A percentile compares a stretch with the other conserved stretches of the same genome.
These are phyloP conservation scores for Guadua angustifolia DNA, from an alignment of 176 grass and related monocot species.

Conservation along the genomic window DNA sequence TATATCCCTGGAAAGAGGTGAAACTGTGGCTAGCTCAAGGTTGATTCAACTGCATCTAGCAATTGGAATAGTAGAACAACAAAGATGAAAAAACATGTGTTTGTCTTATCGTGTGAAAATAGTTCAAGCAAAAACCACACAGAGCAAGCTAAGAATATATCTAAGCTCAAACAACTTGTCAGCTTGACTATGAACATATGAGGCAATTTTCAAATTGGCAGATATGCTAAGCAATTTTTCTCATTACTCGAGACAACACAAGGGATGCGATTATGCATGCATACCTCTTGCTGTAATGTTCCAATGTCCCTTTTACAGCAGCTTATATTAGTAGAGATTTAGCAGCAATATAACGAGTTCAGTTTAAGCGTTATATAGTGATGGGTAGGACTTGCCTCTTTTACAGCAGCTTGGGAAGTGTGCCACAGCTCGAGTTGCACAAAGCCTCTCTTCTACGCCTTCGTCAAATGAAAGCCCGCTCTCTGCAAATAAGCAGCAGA, in stretches of 20 bases:
- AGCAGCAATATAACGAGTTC: neutral
- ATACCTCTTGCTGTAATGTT: slow-evolving; percentile 81
- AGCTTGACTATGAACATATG: slow-evolving; percentile 18
- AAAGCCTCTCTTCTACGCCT: slow-evolving; percentile 75
- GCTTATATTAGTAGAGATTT: too few species aligned
- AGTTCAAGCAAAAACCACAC: neutral
- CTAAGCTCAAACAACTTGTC: too few species aligned
- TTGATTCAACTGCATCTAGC: too few species aligned
- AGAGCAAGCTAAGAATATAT: too few species aligned
- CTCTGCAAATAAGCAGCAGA: slow-evolving; percentile 65
- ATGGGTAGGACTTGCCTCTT: slow-evolving; percentile 65
- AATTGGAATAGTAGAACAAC: too few species aligned
- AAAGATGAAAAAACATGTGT: too few species aligned
- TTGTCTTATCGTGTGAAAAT: too few species aligned
- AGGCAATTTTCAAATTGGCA: slow-evolving; percentile 8
- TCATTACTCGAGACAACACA: neutral
- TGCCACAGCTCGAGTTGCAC: slow-evolving; percentile 83
- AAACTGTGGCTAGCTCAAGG: too few species aligned
- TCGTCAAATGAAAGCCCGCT: slow-evolving; percentile 67
- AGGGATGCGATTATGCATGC: slow-evolving; percentile 5
- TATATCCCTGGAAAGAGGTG: too few species aligned
- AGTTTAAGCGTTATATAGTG: neutral
- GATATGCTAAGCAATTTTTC: neutral
- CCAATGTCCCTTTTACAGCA: slow-evolving; percentile 88
- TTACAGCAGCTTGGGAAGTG: slow-evolving; percentile 94